Conservation (phyloP, 805 yeast species). For the Schwanniomyces sp. region DNA sequence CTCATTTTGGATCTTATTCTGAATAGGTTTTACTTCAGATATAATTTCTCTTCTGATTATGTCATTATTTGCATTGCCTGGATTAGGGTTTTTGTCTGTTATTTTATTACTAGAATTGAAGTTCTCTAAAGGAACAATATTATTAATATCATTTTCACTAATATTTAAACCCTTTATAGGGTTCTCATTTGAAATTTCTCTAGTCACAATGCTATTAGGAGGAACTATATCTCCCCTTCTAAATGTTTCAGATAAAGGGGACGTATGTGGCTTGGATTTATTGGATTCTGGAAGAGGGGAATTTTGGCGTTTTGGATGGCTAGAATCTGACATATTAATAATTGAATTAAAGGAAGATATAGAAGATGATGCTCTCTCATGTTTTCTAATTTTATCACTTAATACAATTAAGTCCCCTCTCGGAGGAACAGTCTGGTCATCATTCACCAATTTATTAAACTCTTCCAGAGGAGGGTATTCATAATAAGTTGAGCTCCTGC, state of each 20-base stretch:
- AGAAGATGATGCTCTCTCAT: constrained; percentile 15
- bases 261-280: not conserved
- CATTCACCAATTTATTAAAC: constrained; percentile 16
- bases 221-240: not conserved
- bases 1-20: too few species aligned
- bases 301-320: not conserved
- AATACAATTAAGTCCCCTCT: constrained; percentile 19
- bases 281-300: not conserved
- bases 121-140: too few species aligned
- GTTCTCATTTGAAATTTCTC: not conserved
- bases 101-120: too few species aligned
- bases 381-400: constrained; percentile 12
- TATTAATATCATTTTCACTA: too few species aligned
- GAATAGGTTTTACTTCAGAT: too few species aligned
- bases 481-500: constrained; percentile 1
- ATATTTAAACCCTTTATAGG: not conserved
- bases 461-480: constrained; percentile 10
- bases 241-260: not conserved
- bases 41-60: too few species aligned
- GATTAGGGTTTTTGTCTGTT: too few species aligned
- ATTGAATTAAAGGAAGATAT: constrained; percentile 17
- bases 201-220: not conserved
- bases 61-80: too few species aligned
- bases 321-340: not conserved
- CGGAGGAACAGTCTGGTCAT: constrained; percentile 22